Evolutionary conservation across 1,284 basidiomycete species (phyloP).

Genomic region (Ceratobasidium sp.): DNA sequence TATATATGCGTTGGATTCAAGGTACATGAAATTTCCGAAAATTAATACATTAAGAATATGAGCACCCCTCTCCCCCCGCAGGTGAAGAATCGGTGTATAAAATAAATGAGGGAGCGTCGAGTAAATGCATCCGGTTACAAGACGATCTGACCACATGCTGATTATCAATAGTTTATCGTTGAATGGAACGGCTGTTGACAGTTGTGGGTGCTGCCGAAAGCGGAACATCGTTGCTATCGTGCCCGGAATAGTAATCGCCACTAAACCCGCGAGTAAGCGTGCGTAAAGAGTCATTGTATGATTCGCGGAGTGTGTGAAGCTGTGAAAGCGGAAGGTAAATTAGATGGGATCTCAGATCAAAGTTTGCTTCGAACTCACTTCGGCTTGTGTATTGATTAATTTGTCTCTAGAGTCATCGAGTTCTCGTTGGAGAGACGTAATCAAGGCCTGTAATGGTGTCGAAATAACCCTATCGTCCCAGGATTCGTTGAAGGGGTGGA

Average conservation of each 20-base stretch:
- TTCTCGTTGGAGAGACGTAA: conserved; percentile 13
- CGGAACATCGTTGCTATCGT: background rate
- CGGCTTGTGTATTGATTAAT: conserved; percentile 13
- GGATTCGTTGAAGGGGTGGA: too few relatives aligned
- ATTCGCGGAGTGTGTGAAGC: conserved; percentile 14
- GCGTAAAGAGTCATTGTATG: background rate
- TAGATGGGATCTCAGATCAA: background rate
- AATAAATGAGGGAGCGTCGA: background rate
- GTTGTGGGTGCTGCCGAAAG: conserved; percentile 25
- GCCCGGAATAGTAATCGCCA: background rate
- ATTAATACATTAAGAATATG: background rate
- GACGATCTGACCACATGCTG: background rate
- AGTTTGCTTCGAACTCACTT: background rate
- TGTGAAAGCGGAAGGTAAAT: background rate
- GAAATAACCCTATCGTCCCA: background rate
- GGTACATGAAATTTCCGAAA: background rate
- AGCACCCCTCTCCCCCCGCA: conserved; percentile 5
- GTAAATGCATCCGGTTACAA: background rate
- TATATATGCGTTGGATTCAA: background rate
- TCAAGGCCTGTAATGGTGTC: background rate
- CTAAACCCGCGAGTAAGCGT: background rate
- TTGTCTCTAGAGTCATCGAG: conserved; percentile 3
- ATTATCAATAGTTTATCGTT: background rate
- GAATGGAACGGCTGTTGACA: background rate
- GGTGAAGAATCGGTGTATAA: background rate